Evolutionary conservation across 495 filamentous ascomycete genomes (phyloP).

Genomic region (Lasiosphaeria miniovina): DNA sequence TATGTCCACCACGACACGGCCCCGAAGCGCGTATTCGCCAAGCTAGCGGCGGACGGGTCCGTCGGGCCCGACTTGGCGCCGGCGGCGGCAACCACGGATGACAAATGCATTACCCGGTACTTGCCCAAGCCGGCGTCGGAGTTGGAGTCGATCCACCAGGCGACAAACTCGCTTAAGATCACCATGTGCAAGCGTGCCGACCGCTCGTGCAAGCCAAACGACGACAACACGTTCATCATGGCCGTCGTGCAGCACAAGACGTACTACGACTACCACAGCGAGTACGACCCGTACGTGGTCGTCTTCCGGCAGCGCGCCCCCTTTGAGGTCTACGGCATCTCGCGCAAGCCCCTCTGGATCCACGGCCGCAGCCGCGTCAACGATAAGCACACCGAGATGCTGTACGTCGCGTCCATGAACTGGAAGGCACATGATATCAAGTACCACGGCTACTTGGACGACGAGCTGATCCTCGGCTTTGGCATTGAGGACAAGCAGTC

Average conservation of each 20-base stretch:
- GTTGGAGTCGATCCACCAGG: slow-evolving; percentile 51
- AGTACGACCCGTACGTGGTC: slow-evolving; percentile 55
- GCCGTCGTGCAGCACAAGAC: slow-evolving; percentile 53
- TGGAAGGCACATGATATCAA: slow-evolving; percentile 44
- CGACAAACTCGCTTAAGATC: slow-evolving; percentile 52
- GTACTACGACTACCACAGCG: slow-evolving; percentile 40
- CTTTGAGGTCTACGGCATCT: slow-evolving; percentile 49
- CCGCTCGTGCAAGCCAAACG: slow-evolving; percentile 34
- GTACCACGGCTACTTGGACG: slow-evolving; percentile 51
- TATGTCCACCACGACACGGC: slow-evolving; percentile 51
- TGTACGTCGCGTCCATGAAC: slow-evolving; percentile 51
- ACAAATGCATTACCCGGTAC: slow-evolving; percentile 39
- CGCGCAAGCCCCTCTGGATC: slow-evolving; percentile 51
- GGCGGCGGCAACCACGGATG: slow-evolving; percentile 27
- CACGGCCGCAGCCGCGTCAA: slow-evolving; percentile 32
- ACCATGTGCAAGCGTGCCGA: slow-evolving; percentile 51
- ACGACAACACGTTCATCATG: slow-evolving; percentile 48
- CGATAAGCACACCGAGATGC: slow-evolving; percentile 42
- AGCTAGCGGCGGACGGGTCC: slow-evolving; percentile 38
- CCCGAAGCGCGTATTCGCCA: slow-evolving; percentile 46
- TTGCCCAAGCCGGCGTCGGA: slow-evolving; percentile 31
- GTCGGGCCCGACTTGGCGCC: slow-evolving; percentile 40
- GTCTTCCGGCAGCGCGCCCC: slow-evolving; percentile 44
- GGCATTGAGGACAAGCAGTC: slow-evolving; percentile 46
- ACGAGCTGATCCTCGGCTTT: slow-evolving; percentile 48